Evolutionary conservation across 805 yeast genomes (phyloP), one percentile per base, ranked within the genome.

Genomic region (Tetrapisispora taiwanensis): DNA sequence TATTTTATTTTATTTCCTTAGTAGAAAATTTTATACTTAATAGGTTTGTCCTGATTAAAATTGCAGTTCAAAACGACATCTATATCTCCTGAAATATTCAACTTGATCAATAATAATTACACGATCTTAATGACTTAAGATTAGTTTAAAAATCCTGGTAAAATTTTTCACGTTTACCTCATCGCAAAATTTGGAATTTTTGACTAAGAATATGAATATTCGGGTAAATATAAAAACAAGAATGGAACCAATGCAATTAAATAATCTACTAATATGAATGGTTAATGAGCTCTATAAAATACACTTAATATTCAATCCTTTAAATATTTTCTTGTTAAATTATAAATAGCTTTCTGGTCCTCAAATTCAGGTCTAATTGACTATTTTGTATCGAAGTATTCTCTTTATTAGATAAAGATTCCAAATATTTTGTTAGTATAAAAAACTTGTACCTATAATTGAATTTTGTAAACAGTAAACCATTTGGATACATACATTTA

Each of bases 401-500:
- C 5, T 22, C 26, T 22, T 22, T 22, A 22, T 22, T 5, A 8
- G 8, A 22, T 22, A 22, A 22, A 22, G 26, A 22, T 22, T 22
- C 8, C 5, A 22, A 5, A 22, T 22, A 22, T 22, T 22, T 22
- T 22, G 26, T 22, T 39, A 39, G 42, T 38, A 38, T 27, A 12
- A 42, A 22, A 22, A 22, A 22, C 26, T 22, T 22, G 8, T 6
- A 22, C n/a, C n/a, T n/a, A n/a, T n/a, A n/a, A n/a, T n/a, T n/a
- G n/a, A n/a, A n/a, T n/a, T n/a, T n/a, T n/a, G n/a, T n/a, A n/a
- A n/a, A n/a, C n/a, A n/a, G n/a, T n/a, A n/a, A n/a, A n/a, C n/a
- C n/a, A n/a, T n/a, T n/a, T n/a, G n/a, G n/a, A n/a, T n/a, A 44
- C 46, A 50, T 51, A 61, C 66, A 3, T 57, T 53, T 41, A 71